Percentiles rank a stretch among this genome's conserved stretches.
Conservation (phyloP, 768 basidiomycete genomes). For the Tremella mesenterica region DNA sequence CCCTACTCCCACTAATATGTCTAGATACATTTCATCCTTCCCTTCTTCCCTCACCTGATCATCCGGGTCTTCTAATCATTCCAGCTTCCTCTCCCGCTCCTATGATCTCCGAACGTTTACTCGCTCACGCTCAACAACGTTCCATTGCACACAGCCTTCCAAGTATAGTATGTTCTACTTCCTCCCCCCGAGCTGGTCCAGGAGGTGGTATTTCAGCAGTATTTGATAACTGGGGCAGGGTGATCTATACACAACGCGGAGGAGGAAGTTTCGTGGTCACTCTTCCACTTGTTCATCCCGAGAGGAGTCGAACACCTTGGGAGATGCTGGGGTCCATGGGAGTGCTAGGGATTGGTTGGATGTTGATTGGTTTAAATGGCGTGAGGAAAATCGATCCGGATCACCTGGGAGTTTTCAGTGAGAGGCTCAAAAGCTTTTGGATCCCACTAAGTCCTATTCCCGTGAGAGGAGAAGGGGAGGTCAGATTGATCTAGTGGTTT, state of each 20-base stretch:
- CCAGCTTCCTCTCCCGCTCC: slow-evolving; percentile 3
- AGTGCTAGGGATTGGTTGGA: background rate
- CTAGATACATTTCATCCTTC: slow-evolving; percentile 15
- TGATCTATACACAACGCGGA: slow-evolving; percentile 6
- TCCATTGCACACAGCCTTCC: slow-evolving; percentile 7
- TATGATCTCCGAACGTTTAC: slow-evolving; percentile 1
- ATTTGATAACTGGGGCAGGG: slow-evolving; percentile 10
- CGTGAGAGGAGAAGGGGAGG: too few relatives aligned
- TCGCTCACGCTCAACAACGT: slow-evolving; percentile 6
- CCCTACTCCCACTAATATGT: slow-evolving; percentile 13
- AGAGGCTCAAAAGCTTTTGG: too few relatives aligned
- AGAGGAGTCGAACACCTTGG: background rate
- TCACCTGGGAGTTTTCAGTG: too few relatives aligned
- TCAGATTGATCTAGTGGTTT: too few relatives aligned
- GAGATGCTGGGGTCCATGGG: background rate
- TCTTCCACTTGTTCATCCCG: background rate
- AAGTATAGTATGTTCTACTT: slow-evolving; percentile 5
- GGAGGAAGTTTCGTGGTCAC: slow-evolving; percentile 7
- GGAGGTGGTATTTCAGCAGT: slow-evolving; percentile 6
- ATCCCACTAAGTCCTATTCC: too few relatives aligned
- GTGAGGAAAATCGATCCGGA: too few relatives aligned
- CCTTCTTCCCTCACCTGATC: background rate
- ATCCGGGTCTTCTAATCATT: slow-evolving; percentile 5
- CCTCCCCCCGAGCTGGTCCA: background rate
- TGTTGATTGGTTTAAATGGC: too few relatives aligned